Base-by-base conservation (phyloP, 805 yeast species). In the Candida qinlingensis region DNA sequence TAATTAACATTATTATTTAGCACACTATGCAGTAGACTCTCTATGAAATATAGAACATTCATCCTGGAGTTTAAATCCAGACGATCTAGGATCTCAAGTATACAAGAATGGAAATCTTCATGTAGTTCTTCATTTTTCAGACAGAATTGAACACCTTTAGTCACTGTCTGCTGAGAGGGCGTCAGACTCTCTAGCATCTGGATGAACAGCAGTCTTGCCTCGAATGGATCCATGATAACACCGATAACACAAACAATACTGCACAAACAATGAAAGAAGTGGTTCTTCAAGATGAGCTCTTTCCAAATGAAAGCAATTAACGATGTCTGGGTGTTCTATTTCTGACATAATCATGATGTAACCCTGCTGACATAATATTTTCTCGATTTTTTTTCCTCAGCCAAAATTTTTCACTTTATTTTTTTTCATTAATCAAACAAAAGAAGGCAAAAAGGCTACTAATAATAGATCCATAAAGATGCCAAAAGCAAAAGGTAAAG, bases 201-300 rank as follows among this genome's bases (percentile, higher is more conserved):
- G 6, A 80, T 74, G 58, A 91, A 84, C 64, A 85, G 85, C 41
- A 88, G 69, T 50, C 92, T 76, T 5, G 91, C 90, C 60, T 88
- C 96, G 64, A 92, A 87, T 1, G 96, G 83, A 62, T 91, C 97
- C 96, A 91, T 88, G 3, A 10, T n/a, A 40, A 25, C 11, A n/a
- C 28, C 4, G 28, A 13, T 35, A 12, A 11, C 6, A 8, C 37
- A 35, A 13, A 19, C 19, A 19, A 19, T 19, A 19, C 19, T 19
- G 19, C 19, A 19, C 19, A 19, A 19, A 19, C 19, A 19, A 19
- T 19, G 19, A 19, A 19, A 19, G 19, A 19, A 19, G 19, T 19
- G 19, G 19, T 19, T 19, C 19, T 19, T 19, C 3, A 19, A 19
- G 19, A 19, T 19, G 19, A 19, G 19, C 19, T 19, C 19, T 19